These are phyloP conservation scores for Handroanthus guayacan DNA, from an alignment of 257 asterid species.

Conservation along the genomic window DNA sequence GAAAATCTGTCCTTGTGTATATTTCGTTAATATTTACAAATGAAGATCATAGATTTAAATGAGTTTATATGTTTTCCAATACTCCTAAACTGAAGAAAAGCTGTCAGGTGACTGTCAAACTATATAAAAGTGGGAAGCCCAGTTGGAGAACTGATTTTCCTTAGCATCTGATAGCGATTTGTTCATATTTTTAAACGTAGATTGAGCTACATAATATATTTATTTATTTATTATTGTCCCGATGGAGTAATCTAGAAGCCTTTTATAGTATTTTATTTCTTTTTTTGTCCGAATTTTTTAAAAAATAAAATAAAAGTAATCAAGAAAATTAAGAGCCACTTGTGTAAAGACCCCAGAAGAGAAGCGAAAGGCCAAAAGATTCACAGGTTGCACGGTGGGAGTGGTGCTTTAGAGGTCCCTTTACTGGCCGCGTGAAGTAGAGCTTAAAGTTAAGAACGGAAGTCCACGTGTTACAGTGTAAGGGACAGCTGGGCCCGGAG, in stretches of 20 bases:
- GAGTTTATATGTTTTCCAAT: neutral
- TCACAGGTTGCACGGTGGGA: constrained; percentile 38
- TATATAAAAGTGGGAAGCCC: neutral
- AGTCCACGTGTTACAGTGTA: constrained; percentile 20
- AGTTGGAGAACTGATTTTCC: constrained; percentile 9
- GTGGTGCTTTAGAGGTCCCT: neutral
- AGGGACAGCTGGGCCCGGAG: neutral
- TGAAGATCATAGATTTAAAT: neutral
- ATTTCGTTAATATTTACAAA: too few species aligned
- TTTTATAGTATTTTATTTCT: neutral
- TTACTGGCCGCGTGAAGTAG: constrained; percentile 23
- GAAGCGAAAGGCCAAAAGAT: constrained; percentile 3
- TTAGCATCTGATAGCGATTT: neutral
- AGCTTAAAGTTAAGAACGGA: constrained; percentile 22
- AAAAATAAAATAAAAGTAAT: neutral
- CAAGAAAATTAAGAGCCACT: neutral
- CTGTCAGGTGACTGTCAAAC: constrained; percentile 23
- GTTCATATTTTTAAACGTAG: neutral
- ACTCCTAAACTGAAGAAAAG: neutral
- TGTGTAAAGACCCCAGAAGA: neutral
- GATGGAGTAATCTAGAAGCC: neutral
- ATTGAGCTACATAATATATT: neutral
- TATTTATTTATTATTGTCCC: neutral
- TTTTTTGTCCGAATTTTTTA: neutral
- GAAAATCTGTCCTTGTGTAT: neutral